Percentiles rank a stretch among this genome's conserved stretches.
phyloP scores from a whole-genome alignment of 2,329 filamentous ascomycete species.

The Phialocephala subalpina region DNA sequence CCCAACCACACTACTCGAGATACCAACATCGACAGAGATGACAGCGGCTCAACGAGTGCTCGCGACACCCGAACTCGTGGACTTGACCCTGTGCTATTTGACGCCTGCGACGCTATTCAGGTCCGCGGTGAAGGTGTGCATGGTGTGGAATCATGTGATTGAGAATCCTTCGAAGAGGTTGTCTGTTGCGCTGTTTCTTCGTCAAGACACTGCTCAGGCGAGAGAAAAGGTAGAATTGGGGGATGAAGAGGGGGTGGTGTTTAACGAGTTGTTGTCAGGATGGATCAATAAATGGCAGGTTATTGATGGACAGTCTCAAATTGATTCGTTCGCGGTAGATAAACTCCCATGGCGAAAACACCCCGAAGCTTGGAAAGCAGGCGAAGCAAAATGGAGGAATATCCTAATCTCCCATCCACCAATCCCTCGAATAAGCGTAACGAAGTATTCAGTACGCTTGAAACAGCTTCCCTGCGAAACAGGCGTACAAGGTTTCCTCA shows the following conservation, averaged over 20 bases:
- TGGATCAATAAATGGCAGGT: not conserved
- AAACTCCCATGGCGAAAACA: no score
- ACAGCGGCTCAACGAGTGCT: conserved; percentile 15
- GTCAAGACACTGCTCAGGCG: no score
- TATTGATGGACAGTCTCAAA: no score
- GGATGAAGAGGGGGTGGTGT: not conserved
- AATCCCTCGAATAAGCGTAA: no score
- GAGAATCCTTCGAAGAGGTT: not conserved
- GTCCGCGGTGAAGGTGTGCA: not conserved
- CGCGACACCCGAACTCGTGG: conserved; percentile 10
- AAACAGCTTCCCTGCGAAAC: no score
- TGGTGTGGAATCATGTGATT: not conserved
- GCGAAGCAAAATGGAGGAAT: no score
- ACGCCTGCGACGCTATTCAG: not conserved
- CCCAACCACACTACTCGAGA: no score
- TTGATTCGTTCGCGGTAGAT: no score
- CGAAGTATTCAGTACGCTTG: no score
- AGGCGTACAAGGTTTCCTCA: not conserved
- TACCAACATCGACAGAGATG: not conserved
- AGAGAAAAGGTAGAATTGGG: not conserved
- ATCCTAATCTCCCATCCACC: no score
- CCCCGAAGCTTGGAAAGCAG: no score
- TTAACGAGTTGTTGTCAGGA: not conserved
- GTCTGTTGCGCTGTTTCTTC: not conserved
- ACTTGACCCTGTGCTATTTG: conserved; percentile 1